Conservation (phyloP, 139 green algal genomes). For the Astrephomene gubernaculifera region DNA sequence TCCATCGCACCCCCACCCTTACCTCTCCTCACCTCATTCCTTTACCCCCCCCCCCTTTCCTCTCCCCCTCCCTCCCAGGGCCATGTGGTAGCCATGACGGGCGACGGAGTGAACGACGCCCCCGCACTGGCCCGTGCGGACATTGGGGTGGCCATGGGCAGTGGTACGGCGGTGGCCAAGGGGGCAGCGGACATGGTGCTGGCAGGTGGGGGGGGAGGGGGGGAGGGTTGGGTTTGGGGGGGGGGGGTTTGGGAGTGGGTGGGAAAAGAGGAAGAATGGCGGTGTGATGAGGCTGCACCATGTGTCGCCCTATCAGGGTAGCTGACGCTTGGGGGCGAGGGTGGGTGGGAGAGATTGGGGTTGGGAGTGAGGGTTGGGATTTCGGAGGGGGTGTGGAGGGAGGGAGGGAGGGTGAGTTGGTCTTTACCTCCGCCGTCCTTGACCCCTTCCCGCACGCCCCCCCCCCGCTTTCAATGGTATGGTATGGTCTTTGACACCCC, state of each 20-base stretch:
- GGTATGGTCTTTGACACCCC: background rate
- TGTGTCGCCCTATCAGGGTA: too few relatives aligned
- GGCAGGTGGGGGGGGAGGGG: constrained; percentile 7
- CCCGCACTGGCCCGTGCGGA: constrained; percentile 98
- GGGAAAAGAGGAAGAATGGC: constrained; percentile 19
- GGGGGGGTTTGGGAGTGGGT: background rate
- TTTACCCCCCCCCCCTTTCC: too few relatives aligned
- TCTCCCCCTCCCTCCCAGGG: constrained; percentile 50
- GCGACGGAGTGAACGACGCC: constrained; percentile 98
- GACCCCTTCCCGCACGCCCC: background rate
- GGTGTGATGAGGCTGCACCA: too few relatives aligned
- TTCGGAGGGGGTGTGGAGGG: constrained; percentile 18
- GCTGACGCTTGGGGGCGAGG: too few relatives aligned
- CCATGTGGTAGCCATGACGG: constrained; percentile 96
- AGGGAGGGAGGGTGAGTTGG: background rate
- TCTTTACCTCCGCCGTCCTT: background rate
- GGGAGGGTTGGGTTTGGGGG: background rate
- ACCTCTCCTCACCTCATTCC: too few relatives aligned
- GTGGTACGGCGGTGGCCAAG: constrained; percentile 91
- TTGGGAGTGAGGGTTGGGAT: background rate
- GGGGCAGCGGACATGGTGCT: constrained; percentile 89
- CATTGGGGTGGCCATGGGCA: constrained; percentile 99
- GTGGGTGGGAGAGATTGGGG: too few relatives aligned
- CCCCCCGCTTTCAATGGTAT: background rate
- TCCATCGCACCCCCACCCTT: too few relatives aligned